Evolutionary conservation across 176 grass and related monocot species (phyloP), one percentile per base, ranked within the genome.

Genomic region (sorghum (Sorghum bicolor)): DNA sequence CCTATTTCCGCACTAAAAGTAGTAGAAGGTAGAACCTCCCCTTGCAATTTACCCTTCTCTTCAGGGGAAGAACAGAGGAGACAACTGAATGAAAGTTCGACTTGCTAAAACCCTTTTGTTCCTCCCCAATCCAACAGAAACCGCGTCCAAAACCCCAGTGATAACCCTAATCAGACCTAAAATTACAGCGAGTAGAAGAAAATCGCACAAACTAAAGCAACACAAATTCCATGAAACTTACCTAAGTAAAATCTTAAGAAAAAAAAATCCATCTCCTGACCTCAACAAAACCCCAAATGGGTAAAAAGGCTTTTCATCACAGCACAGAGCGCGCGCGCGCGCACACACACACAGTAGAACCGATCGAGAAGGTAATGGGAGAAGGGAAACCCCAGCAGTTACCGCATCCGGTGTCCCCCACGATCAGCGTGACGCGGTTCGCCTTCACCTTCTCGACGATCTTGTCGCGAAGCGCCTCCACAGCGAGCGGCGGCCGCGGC

Each of bases 351-450:
- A 64, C 60, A 26, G 53, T 22, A 17, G 19, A 41, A 50, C 44
- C 61, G 1, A 32, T 66, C 77, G 20, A 52, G 6, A 19, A 67
- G 28, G 26, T 19, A 38, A 41, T 2, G 31, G 8, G 11, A 1
- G 80, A 36, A 50, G 53, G 26, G 8, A 79, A 74, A 10, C 15
- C 13, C 38, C 24, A 0, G 26, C 8, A 24, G 8, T 81, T 97
- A 97, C 94, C 94, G 41, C 94, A 97, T 80, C 94, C 94, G 0
- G 94, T 91, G 60, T 97, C 94, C 37, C 94, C 94, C 7, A 97
- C 78, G 74, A 97, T 94, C 13, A 97, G 88, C 9, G 94, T 94
- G 77, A 97, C 92, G 14, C 90, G 94, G 86, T 94, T 97, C 70
- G 83, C 88, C 77, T 78, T 89, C 32, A 97, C 89, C 90, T 97